A percentile compares a stretch with the other conserved stretches of the same genome.
Conservation (phyloP, 495 filamentous ascomycete species). For the Aspergillus mulundensis region DNA sequence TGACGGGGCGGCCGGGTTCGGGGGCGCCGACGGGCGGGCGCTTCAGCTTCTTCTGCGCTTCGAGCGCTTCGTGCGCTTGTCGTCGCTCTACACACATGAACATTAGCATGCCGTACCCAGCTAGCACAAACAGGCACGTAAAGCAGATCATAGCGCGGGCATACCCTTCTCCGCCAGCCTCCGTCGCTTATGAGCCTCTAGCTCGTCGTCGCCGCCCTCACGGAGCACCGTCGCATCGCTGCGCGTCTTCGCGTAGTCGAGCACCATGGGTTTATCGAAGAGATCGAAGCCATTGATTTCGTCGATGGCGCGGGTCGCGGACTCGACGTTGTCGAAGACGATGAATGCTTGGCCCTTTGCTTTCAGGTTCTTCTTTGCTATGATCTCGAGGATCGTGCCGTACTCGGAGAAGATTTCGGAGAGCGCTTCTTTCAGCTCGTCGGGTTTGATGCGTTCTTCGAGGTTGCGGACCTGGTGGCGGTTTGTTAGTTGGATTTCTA, state of each 20-base stretch:
- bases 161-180: slow-evolving; percentile 87
- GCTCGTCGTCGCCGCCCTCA: slow-evolving; percentile 69
- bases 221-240: slow-evolving; percentile 83
- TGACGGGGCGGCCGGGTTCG: slow-evolving; percentile 57
- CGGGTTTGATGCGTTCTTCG: slow-evolving; percentile 85
- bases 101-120: background rate
- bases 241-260: slow-evolving; percentile 78
- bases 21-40: slow-evolving; percentile 57
- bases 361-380: slow-evolving; percentile 87
- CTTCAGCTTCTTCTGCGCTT: slow-evolving; percentile 80
- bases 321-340: slow-evolving; percentile 77
- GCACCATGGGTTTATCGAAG: slow-evolving; percentile 86
- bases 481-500: background rate
- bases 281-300: slow-evolving; percentile 92
- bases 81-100: slow-evolving; percentile 66
- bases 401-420: slow-evolving; percentile 82
- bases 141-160: slow-evolving; percentile 19
- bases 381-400: slow-evolving; percentile 83
- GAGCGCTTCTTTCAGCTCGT: slow-evolving; percentile 70
- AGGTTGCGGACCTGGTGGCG: slow-evolving; percentile 73
- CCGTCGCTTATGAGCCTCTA: slow-evolving; percentile 83
- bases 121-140: background rate
- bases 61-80: slow-evolving; percentile 78
- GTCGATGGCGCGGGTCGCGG: slow-evolving; percentile 75
- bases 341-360: slow-evolving; percentile 96